Percentiles rank a stretch among this genome's conserved stretches.
phyloP scores from a whole-genome alignment of 805 yeast species.

The Schizosaccharomyces pombe region ASM294v3 CU329670.1:4864001-4864500 shows the following conservation, averaged over 20 bases:
- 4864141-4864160: slow-evolving; percentile 28
- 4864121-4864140: slow-evolving; percentile 47
- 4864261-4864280: slow-evolving; percentile 26
- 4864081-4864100: neutral
- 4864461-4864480: slow-evolving; percentile 24
- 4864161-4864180: slow-evolving; percentile 36
- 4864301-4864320: slow-evolving; percentile 36
- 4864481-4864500: slow-evolving; percentile 50
- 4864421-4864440: slow-evolving; percentile 43
- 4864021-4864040: too few relatives aligned
- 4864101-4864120: slow-evolving; percentile 30
- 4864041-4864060: too few relatives aligned
- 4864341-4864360: slow-evolving; percentile 61
- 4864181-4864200: slow-evolving; percentile 32
- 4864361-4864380: slow-evolving; percentile 42
- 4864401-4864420: slow-evolving; percentile 40
- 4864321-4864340: slow-evolving; percentile 28
- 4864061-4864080: neutral
- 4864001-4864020: too few relatives aligned
- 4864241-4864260: slow-evolving; percentile 45
- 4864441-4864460: slow-evolving; percentile 25
- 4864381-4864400: slow-evolving; percentile 39
- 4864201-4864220: slow-evolving; percentile 45
- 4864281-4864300: slow-evolving; percentile 63
- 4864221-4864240: slow-evolving; percentile 33